Base-by-base conservation (phyloP, 164 flowering plant species). In the Cinnamomum chago region DNA sequence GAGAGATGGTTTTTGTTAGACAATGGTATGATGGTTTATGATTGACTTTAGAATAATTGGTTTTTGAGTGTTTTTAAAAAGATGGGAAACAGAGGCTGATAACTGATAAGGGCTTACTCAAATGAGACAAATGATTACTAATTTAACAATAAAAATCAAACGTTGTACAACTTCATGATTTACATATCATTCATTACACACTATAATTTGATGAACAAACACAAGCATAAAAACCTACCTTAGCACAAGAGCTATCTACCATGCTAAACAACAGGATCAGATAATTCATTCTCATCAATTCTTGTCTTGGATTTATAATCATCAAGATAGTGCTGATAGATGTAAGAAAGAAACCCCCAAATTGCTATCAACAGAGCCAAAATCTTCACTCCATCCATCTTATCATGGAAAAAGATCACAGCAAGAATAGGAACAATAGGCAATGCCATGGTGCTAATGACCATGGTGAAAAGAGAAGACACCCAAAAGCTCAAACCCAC, bases 301-400 rank as follows among this genome's bases (percentile, higher is more conserved):
- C 15, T 35, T 68, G 5, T 27, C 71, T 52, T 67, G 13, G 50
- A 15, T 65, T 74, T 52, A 9, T 64, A 67, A 51, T 74, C 83
- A 60, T 83, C 83, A 50, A 81, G 73, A 64, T 76, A 83, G 64
- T 77, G 70, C 75, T 83, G 85, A 67, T 80, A 83, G 11, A 80
- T 15, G 65, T 80, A 80, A 18, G 81, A 80, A 22, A 28, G 69
- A 64, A 76, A 76, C 0, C 85, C 85, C 81, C 81, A 83, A 27
- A 78, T 13, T 25, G 78, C 81, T 75, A 80, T 40, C 65, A 80
- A 69, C 81, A 83, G 24, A 9, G 85, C 68, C 58, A 81, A 62
- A 33, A 79, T 75, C 79, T 81, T 83, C 73, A 80, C 75, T 3
- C 76, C 85, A 78, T 75, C 80, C 83, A 83, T 83, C 66, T 78